phyloP scores from a whole-genome alignment of 805 yeast species.

The Pichia nanzhaoensis region DNA sequence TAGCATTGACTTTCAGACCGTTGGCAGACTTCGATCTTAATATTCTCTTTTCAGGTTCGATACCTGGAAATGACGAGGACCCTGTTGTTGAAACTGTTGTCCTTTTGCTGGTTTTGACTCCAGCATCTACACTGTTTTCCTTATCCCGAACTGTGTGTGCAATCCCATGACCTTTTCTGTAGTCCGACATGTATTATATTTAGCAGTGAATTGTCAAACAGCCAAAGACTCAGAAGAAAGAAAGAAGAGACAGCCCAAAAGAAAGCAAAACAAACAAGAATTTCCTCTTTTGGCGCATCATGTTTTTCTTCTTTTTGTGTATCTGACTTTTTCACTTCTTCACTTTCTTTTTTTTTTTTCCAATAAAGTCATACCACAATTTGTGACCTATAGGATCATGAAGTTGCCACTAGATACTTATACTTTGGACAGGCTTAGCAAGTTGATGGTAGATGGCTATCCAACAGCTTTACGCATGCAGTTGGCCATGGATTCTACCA shows the following conservation, averaged over 20 bases:
- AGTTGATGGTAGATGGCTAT: neutral
- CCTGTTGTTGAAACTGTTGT: too few relatives aligned
- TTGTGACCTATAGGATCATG: too few relatives aligned
- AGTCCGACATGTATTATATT: neutral
- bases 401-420: neutral
- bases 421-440: neutral
- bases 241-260: neutral
- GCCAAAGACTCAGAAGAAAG: neutral
- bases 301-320: neutral
- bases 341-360: neutral
- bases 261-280: conserved; percentile 1
- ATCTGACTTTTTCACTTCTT: neutral
- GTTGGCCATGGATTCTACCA: too few relatives aligned
- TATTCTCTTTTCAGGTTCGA: neutral
- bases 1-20: neutral
- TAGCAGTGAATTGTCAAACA: neutral
- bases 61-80: neutral
- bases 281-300: neutral
- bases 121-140: too few relatives aligned
- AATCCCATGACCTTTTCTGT: neutral
- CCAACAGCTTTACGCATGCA: neutral
- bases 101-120: too few relatives aligned
- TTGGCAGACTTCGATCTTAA: conserved; percentile 6
- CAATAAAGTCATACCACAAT: neutral
- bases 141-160: too few relatives aligned